Percentiles rank a stretch among this genome's conserved stretches.
Evolutionary conservation across 345 rosid genomes (phyloP).

Genomic region (Citrus mangshanensis): DNA sequence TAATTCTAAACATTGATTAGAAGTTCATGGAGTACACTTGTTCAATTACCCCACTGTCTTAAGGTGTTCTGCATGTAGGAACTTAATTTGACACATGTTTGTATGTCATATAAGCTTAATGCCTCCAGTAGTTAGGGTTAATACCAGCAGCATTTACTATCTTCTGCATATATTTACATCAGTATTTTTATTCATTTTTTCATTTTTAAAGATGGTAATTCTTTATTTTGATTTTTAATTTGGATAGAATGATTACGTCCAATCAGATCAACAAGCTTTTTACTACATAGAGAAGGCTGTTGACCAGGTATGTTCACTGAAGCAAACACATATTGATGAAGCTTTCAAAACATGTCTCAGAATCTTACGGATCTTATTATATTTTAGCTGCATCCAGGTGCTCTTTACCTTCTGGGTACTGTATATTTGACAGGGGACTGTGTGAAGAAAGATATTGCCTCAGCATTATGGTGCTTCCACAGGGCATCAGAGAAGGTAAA

Average conservation of each 20-base stretch:
- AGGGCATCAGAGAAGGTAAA: conserved; percentile 84
- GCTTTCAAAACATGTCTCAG: conserved; percentile 3
- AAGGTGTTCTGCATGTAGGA: neutral
- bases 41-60: neutral
- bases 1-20: neutral
- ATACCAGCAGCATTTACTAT: neutral
- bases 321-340: neutral
- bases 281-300: conserved; percentile 87
- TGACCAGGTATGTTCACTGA: conserved; percentile 61
- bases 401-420: conserved; percentile 85
- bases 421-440: conserved; percentile 89
- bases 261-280: conserved; percentile 88
- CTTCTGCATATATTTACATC: neutral
- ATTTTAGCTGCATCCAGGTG: conserved; percentile 90
- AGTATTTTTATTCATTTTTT: neutral
- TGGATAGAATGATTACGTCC: conserved; percentile 65
- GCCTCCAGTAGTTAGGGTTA: neutral
- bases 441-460: conserved; percentile 82
- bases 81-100: neutral
- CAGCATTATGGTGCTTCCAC: conserved; percentile 94
- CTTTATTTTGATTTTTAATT: neutral
- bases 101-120: neutral
- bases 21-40: neutral
- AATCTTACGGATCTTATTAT: conserved; percentile 28
- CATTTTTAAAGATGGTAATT: neutral